These are phyloP conservation scores for Penicillium canariense DNA, from an alignment of 495 filamentous ascomycete genomes.

Conservation along the genomic window DNA sequence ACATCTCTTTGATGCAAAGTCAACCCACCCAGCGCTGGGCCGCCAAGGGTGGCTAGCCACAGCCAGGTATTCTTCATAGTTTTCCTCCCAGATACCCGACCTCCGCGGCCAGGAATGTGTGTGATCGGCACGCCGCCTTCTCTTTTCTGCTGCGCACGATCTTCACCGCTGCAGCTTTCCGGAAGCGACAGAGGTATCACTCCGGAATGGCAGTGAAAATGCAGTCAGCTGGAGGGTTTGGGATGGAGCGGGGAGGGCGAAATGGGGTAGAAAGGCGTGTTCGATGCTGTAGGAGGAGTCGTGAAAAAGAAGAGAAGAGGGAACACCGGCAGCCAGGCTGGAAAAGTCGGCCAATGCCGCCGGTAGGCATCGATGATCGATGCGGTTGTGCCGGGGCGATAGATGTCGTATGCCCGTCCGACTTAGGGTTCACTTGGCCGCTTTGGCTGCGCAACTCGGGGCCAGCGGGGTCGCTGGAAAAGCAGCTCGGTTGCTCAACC, in stretches of 20 bases:
- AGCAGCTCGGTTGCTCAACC: neutral
- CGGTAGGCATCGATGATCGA: neutral
- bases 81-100: conserved; percentile 1
- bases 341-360: too few relatives aligned
- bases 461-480: conserved; percentile 5
- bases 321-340: neutral
- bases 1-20: conserved; percentile 32
- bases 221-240: neutral
- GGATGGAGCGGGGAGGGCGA: neutral
- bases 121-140: conserved; percentile 5
- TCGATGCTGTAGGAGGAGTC: neutral
- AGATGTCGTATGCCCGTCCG: conserved; percentile 14
- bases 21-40: conserved; percentile 20
- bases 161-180: neutral
- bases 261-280: too few relatives aligned
- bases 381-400: conserved; percentile 5
- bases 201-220: neutral
- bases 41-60: conserved; percentile 19
- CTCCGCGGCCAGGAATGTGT: neutral
- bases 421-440: neutral
- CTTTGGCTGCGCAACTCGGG: neutral
- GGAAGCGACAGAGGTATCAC: neutral
- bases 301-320: neutral
- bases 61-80: conserved; percentile 23
- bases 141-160: neutral